A percentile compares a stretch with the other conserved stretches of the same genome.
phyloP scores from a whole-genome alignment of 192 early-diverging fungal species.

The Haplosporangium gracile region DNA sequence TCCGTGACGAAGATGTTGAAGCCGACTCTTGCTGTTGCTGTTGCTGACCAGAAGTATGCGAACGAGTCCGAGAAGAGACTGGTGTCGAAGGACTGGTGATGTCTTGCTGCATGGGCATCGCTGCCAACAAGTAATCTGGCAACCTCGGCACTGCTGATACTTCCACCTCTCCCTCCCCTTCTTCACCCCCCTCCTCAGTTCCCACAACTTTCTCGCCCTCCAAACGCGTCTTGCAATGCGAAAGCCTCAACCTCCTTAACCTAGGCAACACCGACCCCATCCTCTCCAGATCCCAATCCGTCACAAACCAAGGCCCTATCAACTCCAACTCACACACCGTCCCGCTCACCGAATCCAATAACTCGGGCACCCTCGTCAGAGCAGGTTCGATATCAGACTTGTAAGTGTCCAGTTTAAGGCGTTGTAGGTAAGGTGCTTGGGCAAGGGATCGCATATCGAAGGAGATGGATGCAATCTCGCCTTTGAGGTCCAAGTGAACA shows the following conservation, averaged over 20 bases:
- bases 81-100: neutral
- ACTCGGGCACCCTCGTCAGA: neutral
- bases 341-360: constrained; percentile 1
- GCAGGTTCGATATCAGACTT: constrained; percentile 6
- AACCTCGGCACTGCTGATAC: neutral
- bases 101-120: constrained; percentile 1
- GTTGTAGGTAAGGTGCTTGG: neutral
- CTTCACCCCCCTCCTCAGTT: neutral
- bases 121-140: neutral
- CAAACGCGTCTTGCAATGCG: constrained; percentile 2
- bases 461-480: constrained; percentile 4
- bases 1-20: neutral
- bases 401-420: constrained; percentile 11
- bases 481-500: constrained; percentile 11
- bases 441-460: constrained; percentile 12
- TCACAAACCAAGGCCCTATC: constrained; percentile 15
- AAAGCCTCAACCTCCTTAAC: constrained; percentile 6
- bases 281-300: constrained; percentile 9
- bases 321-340: constrained; percentile 16
- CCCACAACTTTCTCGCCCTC: neutral
- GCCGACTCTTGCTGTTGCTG: neutral
- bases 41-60: neutral
- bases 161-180: neutral
- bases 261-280: neutral
- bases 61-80: neutral